A percentile compares a stretch with the other conserved stretches of the same genome.
These are phyloP conservation scores for Mortierella sp. DNA, from an alignment of 371 early-diverging fungal species.

Conservation along the genomic window DNA sequence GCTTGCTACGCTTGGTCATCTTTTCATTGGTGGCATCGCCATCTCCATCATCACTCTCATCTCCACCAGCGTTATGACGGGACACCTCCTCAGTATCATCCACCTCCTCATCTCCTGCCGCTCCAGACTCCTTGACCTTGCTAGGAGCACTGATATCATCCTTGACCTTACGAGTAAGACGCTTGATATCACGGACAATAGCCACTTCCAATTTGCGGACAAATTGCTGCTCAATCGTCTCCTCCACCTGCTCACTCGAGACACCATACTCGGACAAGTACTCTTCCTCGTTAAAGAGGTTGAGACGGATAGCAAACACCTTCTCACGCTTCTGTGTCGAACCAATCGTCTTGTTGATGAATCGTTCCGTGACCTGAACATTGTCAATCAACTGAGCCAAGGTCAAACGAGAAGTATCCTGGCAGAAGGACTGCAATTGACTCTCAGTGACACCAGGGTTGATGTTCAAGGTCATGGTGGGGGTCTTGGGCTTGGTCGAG, in stretches of 20 bases:
- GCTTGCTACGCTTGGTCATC: constrained; percentile 63
- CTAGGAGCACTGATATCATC: constrained; percentile 56
- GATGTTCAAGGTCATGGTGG: constrained; percentile 92
- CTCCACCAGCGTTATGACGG: constrained; percentile 19
- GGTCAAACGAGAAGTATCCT: constrained; percentile 72
- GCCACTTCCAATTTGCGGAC: constrained; percentile 74
- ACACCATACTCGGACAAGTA: constrained; percentile 85
- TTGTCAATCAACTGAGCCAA: constrained; percentile 86
- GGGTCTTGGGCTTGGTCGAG: constrained; percentile 94
- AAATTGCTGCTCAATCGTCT: constrained; percentile 78
- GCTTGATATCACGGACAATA: constrained; percentile 48
- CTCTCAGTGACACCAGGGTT: constrained; percentile 68
- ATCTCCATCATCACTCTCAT: constrained; percentile 71
- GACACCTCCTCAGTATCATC: constrained; percentile 51
- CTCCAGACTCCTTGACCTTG: constrained; percentile 37
- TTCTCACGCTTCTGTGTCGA: constrained; percentile 68
- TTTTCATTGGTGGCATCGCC: constrained; percentile 78
- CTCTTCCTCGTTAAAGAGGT: constrained; percentile 84
- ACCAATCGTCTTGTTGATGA: constrained; percentile 60
- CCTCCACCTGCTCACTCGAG: constrained; percentile 71
- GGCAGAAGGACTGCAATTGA: constrained; percentile 70
- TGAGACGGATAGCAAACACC: constrained; percentile 81
- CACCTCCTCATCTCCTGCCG: constrained; percentile 58
- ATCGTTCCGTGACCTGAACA: constrained; percentile 77
- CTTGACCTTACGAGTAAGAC: constrained; percentile 50